phyloP scores from a whole-genome alignment of 1,284 basidiomycete species.

The Cronartium quercuum region DNA sequence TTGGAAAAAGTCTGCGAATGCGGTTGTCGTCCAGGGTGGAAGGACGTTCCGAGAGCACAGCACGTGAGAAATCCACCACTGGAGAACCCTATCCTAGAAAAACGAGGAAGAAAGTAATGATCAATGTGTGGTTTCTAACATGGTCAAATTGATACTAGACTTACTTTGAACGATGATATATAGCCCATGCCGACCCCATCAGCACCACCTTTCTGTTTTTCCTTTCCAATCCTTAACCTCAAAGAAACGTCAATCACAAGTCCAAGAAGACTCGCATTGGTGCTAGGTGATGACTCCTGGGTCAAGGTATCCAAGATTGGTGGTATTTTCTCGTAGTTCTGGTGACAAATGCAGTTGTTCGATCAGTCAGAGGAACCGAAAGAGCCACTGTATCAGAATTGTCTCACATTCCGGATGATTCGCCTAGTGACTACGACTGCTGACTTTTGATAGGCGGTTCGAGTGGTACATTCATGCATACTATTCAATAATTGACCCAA shows the following conservation, averaged over 20 bases:
- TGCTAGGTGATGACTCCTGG: constrained; percentile 4
- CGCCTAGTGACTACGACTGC: constrained; percentile 32
- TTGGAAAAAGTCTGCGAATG: constrained; percentile 57
- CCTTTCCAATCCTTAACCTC: constrained; percentile 42
- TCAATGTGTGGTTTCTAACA: neutral
- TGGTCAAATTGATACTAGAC: neutral
- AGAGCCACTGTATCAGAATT: neutral
- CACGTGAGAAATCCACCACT: constrained; percentile 41
- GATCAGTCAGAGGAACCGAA: neutral
- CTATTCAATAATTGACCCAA: constrained; percentile 19
- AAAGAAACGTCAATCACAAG: constrained; percentile 45
- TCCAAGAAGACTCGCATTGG: constrained; percentile 42
- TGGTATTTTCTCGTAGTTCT: constrained; percentile 36
- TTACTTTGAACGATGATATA: constrained; percentile 40
- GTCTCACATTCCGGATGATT: constrained; percentile 34
- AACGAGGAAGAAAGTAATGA: constrained; percentile 29
- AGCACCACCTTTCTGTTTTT: constrained; percentile 42
- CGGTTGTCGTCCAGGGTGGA: constrained; percentile 41
- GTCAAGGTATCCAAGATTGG: constrained; percentile 26
- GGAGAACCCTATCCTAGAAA: constrained; percentile 16
- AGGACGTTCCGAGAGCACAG: constrained; percentile 42
- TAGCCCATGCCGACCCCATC: constrained; percentile 40
- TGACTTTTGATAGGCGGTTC: constrained; percentile 16
- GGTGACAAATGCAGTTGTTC: neutral
- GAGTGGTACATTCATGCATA: constrained; percentile 23